Percentiles rank a stretch among this genome's conserved stretches.
Conservation (phyloP, 352 stramenopile species). For the Phytopythium mirpurense region DNA sequence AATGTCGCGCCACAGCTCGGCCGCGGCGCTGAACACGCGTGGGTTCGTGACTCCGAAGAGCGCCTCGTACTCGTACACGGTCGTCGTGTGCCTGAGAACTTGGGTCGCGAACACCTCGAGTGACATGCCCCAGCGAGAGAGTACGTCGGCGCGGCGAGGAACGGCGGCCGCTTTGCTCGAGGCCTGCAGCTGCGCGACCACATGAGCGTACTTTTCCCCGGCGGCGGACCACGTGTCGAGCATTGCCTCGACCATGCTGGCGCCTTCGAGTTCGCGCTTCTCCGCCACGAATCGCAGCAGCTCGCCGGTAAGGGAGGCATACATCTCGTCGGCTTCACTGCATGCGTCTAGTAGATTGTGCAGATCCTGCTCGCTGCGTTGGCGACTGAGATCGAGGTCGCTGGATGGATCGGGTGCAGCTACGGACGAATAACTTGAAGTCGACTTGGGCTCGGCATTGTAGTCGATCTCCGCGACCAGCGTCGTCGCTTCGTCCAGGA, state of each 20-base stretch:
- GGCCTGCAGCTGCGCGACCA: constrained; percentile 31
- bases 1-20: constrained; percentile 33
- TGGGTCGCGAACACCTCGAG: constrained; percentile 62
- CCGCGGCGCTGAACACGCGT: constrained; percentile 29
- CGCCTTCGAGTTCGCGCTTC: constrained; percentile 22
- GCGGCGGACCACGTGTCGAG: constrained; percentile 62
- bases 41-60: constrained; percentile 55
- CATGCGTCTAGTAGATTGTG: constrained; percentile 5
- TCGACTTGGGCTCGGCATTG: not conserved
- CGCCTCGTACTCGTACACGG: constrained; percentile 57
- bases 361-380: constrained; percentile 11
- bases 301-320: constrained; percentile 41
- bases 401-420: not conserved
- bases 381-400: not conserved
- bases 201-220: constrained; percentile 62
- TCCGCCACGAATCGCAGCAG: constrained; percentile 28
- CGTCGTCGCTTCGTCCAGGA: not conserved
- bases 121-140: constrained; percentile 50
- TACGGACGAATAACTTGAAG: not conserved
- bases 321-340: constrained; percentile 64
- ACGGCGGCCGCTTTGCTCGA: not conserved
- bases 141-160: constrained; percentile 20
- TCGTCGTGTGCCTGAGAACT: constrained; percentile 48
- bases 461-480: not conserved
- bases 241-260: constrained; percentile 44